Evolutionary conservation across 148 eudicot species (phyloP).

Genomic region (Pouteria glomerata): DNA sequence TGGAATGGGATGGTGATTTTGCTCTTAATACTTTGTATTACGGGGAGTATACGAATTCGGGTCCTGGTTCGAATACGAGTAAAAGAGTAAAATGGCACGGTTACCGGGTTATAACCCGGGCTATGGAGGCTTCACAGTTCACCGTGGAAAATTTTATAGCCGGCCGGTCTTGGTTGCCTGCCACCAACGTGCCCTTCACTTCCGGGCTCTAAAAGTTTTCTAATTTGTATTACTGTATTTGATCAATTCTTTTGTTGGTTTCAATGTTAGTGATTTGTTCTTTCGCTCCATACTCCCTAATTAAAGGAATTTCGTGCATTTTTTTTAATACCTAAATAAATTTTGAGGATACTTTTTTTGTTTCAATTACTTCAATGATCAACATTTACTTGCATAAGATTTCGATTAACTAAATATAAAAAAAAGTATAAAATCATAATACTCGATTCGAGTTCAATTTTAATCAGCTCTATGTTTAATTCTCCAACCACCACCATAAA

Average conservation of each 20-base stretch:
- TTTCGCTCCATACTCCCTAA: too few relatives aligned
- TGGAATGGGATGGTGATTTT: conserved; percentile 32
- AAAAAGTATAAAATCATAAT: too few relatives aligned
- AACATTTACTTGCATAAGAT: too few relatives aligned
- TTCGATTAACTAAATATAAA: too few relatives aligned
- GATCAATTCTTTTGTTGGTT: neutral
- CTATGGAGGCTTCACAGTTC: conserved; percentile 24
- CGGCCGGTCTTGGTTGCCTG: conserved; percentile 16
- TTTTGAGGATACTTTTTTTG: too few relatives aligned
- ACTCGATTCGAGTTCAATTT: too few relatives aligned
- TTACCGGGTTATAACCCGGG: conserved; percentile 19
- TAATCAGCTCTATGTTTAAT: too few relatives aligned
- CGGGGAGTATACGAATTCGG: conserved; percentile 37
- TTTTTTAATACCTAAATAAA: too few relatives aligned
- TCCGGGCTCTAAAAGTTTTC: conserved; percentile 5
- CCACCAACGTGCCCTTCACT: conserved; percentile 12
- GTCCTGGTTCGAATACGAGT: conserved; percentile 34
- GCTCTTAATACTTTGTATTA: conserved; percentile 31
- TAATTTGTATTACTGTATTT: neutral
- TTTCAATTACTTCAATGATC: too few relatives aligned
- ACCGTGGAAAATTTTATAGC: conserved; percentile 23
- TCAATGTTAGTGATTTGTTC: neutral
- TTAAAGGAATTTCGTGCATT: too few relatives aligned
- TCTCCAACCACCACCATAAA: too few relatives aligned
- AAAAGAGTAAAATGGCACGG: conserved; percentile 33